Evolutionary conservation across 768 basidiomycete genomes (phyloP).

Genomic region (Russula lepida): DNA sequence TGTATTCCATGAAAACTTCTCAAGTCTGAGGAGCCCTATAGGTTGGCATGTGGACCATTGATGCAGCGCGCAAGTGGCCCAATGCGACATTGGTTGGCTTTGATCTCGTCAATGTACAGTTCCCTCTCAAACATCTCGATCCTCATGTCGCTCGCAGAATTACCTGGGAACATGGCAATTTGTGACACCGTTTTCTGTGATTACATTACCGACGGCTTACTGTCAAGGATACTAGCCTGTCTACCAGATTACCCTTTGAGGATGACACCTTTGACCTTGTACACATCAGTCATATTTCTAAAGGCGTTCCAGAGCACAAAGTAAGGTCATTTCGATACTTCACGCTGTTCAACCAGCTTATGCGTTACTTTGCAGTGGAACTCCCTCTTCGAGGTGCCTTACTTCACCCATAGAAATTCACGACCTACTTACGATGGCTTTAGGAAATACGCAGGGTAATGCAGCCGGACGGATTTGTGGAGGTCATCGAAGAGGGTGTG

Average conservation of each 20-base stretch:
- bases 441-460: slow-evolving; percentile 70
- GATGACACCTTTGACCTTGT: slow-evolving; percentile 79
- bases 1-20: neutral
- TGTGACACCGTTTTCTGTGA: slow-evolving; percentile 37
- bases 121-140: slow-evolving; percentile 46
- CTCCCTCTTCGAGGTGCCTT: slow-evolving; percentile 7
- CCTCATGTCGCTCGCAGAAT: slow-evolving; percentile 47
- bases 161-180: slow-evolving; percentile 70
- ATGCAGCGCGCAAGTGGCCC: slow-evolving; percentile 21
- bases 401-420: neutral
- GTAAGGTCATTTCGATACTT: slow-evolving; percentile 17
- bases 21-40: neutral
- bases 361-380: slow-evolving; percentile 29
- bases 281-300: slow-evolving; percentile 58
- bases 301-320: slow-evolving; percentile 52
- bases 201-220: neutral
- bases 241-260: slow-evolving; percentile 69
- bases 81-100: slow-evolving; percentile 45
- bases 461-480: slow-evolving; percentile 59
- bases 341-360: slow-evolving; percentile 36
- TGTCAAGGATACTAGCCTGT: slow-evolving; percentile 39
- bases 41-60: slow-evolving; percentile 21
- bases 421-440: slow-evolving; percentile 23
- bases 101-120: slow-evolving; percentile 69
- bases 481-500: slow-evolving; percentile 67